Base-by-base conservation (phyloP, 129 eudicot species). In the Pittosporum tobira region DNA sequence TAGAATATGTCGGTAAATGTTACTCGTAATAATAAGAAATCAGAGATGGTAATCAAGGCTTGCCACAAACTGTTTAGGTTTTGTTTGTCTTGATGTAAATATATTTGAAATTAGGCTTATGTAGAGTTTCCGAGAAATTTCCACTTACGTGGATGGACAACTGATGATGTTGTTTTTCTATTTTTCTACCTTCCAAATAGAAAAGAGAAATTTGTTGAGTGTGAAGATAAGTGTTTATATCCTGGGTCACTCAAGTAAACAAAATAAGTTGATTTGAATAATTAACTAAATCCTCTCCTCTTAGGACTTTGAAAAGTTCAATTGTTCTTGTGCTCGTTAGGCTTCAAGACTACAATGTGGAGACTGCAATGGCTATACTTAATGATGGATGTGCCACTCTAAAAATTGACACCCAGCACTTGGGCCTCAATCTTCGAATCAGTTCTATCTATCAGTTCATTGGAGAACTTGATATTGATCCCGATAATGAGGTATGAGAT, bases 391-490 rank as follows among this genome's bases (percentile, higher is more conserved):
- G 65, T 77, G 76, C 83, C 48, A 75, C 84, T 53, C 72, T 90
- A 53, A 79, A 73, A 56, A 66, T 90, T 30, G 89, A 85, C 63
- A 80, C 89, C 9, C 86, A 74, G 48, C 87, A 75, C 73, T 67
- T 85, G 55, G 75, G 69, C n/a, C 59, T 90, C 51, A 73, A 76
- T 65, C 77, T 79, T 60, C 84, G 89, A 27, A 46, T 73, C 21
- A 93, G 94, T 48, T 90, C 95, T 11, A 27, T 90, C 45, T 90
- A 77, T 61, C 95, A 90, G 57, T 90, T 90, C 74, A 85, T 90
- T 51, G 97, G 97, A 26, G 94, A 90, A 71, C 80, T 90, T 48
- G 75, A 62, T 29, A 70, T 83, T 71, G 77, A 85, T 42, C 77
- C 82, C 56, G 59, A 46, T 61, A 74, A 77, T 42, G 89, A 90